Evolutionary conservation across 768 basidiomycete species (phyloP).

Genomic region (Paxillus rubicundulus): DNA sequence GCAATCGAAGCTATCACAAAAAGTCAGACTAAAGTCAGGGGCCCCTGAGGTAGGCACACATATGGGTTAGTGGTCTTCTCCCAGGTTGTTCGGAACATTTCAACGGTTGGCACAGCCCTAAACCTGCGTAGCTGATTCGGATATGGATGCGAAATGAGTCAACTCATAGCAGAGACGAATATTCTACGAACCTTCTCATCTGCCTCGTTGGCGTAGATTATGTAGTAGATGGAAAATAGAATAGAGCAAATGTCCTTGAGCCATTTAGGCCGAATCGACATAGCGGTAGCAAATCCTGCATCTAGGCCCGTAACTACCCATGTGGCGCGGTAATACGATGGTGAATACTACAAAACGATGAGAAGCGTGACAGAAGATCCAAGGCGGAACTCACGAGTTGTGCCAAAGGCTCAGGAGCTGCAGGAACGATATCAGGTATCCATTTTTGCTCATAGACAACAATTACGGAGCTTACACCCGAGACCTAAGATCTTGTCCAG

Average conservation of each 20-base stretch:
- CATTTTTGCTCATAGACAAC: neutral
- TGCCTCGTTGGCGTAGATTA: conserved; percentile 82
- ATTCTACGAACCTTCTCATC: conserved; percentile 83
- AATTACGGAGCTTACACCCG: conserved; percentile 46
- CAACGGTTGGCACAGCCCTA: conserved; percentile 90
- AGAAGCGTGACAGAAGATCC: conserved; percentile 5
- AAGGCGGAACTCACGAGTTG: conserved; percentile 58
- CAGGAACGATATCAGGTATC: conserved; percentile 4
- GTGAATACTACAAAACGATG: conserved; percentile 62
- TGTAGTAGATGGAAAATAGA: conserved; percentile 86
- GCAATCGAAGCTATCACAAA: conserved; percentile 57
- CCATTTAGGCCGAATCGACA: conserved; percentile 91
- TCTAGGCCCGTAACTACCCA: conserved; percentile 95
- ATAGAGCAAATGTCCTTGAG: conserved; percentile 83
- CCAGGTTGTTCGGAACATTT: conserved; percentile 95
- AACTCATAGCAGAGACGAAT: neutral
- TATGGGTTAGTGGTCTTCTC: conserved; percentile 95
- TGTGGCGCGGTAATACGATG: conserved; percentile 92
- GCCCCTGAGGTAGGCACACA: conserved; percentile 42
- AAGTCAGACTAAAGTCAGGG: conserved; percentile 7
- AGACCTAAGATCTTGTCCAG: conserved; percentile 84
- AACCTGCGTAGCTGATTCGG: conserved; percentile 75
- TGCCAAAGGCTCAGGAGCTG: conserved; percentile 92
- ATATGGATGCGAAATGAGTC: neutral
- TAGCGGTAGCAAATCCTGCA: conserved; percentile 94